Conservation (phyloP, 495 filamentous ascomycete genomes). For the Penicillium verhagenii region DNA sequence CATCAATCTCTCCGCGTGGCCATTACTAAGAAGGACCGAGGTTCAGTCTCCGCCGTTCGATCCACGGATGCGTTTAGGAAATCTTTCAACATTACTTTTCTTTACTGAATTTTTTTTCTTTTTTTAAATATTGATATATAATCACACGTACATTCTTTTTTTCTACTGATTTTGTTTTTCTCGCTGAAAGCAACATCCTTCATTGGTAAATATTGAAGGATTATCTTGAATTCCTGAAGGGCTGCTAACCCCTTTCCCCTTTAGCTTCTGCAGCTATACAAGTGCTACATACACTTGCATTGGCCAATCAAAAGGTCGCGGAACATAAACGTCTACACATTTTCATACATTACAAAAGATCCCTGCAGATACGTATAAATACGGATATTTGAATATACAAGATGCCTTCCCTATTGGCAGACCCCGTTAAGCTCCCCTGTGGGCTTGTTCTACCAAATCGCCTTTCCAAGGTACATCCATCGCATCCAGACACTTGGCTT, state of each 20-base stretch:
- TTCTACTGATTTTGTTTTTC: neutral
- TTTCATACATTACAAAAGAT: neutral
- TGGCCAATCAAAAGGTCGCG: neutral
- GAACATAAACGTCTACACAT: neutral
- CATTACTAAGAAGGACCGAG: conserved; percentile 10
- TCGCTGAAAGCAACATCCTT: too few species aligned
- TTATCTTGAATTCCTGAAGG: neutral
- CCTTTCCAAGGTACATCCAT: conserved; percentile 44
- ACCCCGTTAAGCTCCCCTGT: conserved; percentile 50
- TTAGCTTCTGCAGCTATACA: neutral
- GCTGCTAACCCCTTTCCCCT: neutral
- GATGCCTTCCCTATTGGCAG: conserved; percentile 34
- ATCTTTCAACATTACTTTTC: too few species aligned
- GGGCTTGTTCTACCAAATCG: conserved; percentile 53
- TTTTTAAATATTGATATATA: too few species aligned
- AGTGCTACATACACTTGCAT: neutral
- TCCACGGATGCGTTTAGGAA: too few species aligned
- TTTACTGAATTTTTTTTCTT: too few species aligned
- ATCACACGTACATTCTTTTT: conserved; percentile 1
- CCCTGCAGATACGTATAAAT: too few species aligned
- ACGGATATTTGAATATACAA: conserved; percentile 8
- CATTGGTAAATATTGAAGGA: neutral
- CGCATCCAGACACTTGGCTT: too few species aligned
- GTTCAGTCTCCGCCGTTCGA: neutral
- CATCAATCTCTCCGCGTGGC: conserved; percentile 24